Percentiles rank a stretch among this genome's conserved stretches.
Conservation (phyloP, 805 yeast species). For the Yamadazyma tumulicola region DNA sequence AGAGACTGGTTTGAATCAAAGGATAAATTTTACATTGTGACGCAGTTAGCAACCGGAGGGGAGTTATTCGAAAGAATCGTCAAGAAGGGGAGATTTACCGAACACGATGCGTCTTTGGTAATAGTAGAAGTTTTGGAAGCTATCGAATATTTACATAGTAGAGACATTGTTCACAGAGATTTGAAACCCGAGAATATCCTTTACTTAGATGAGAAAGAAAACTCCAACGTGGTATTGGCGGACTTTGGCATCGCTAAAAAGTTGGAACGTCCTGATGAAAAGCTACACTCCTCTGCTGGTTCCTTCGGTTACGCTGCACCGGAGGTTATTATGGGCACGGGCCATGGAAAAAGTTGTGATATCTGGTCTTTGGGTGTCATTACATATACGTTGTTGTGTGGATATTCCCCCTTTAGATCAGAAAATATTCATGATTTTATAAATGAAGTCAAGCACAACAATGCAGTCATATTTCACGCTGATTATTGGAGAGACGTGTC, state of each 20-base stretch:
- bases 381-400: conserved; percentile 84
- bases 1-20: conserved; percentile 91
- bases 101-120: conserved; percentile 77
- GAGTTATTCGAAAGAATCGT: conserved; percentile 88
- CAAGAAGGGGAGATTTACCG: conserved; percentile 79
- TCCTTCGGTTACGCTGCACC: conserved; percentile 98
- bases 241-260: conserved; percentile 95
- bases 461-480: conserved; percentile 80
- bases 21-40: conserved; percentile 89
- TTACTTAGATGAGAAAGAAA: conserved; percentile 51
- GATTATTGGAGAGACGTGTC: conserved; percentile 85
- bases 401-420: conserved; percentile 87
- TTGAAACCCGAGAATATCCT: conserved; percentile 91
- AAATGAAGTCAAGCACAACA: conserved; percentile 67
- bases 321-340: conserved; percentile 74
- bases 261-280: conserved; percentile 55
- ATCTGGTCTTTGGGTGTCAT: conserved; percentile 95
- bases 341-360: conserved; percentile 95
- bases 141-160: conserved; percentile 68
- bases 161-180: conserved; percentile 87
- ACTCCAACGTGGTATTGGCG: conserved; percentile 79
- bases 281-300: conserved; percentile 75
- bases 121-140: conserved; percentile 76
- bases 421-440: conserved; percentile 80
- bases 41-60: conserved; percentile 95